Conservation (phyloP, 495 filamentous ascomycete genomes). For the Cryomyces antarcticus region DNA sequence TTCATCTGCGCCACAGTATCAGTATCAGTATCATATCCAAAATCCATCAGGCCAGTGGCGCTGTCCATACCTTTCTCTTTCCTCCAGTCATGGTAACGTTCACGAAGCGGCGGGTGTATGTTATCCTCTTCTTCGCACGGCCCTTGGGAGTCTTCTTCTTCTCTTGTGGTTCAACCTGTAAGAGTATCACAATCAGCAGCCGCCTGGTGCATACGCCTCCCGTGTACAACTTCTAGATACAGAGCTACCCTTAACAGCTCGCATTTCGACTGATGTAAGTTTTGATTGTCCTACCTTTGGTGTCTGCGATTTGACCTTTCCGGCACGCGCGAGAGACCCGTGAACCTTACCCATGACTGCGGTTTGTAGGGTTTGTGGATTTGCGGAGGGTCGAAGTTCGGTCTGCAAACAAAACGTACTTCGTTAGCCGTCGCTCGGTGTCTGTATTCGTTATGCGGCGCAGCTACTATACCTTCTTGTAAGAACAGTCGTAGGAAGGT, state of each 20-base stretch:
- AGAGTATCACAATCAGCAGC: background rate
- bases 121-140: constrained; percentile 92
- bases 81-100: constrained; percentile 98
- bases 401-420: too few species aligned
- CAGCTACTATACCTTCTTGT: too few species aligned
- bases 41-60: background rate
- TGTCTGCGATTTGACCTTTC: constrained; percentile 87
- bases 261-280: too few species aligned
- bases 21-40: background rate
- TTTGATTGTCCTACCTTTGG: constrained; percentile 47
- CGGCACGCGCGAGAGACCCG: constrained; percentile 87
- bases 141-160: constrained; percentile 93
- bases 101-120: constrained; percentile 96
- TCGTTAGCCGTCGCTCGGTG: too few species aligned
- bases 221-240: background rate
- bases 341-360: constrained; percentile 78
- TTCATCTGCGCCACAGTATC: constrained; percentile 28
- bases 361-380: constrained; percentile 12
- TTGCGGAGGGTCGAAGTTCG: too few species aligned
- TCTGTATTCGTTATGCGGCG: too few species aligned
- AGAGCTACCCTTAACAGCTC: too few species aligned
- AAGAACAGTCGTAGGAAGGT: too few species aligned
- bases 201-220: background rate
- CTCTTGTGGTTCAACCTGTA: constrained; percentile 70
- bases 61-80: constrained; percentile 76